Percentiles rank a stretch among this genome's conserved stretches.
Conservation (phyloP, 306 rosid species). For the Rosa lucieae region DNA sequence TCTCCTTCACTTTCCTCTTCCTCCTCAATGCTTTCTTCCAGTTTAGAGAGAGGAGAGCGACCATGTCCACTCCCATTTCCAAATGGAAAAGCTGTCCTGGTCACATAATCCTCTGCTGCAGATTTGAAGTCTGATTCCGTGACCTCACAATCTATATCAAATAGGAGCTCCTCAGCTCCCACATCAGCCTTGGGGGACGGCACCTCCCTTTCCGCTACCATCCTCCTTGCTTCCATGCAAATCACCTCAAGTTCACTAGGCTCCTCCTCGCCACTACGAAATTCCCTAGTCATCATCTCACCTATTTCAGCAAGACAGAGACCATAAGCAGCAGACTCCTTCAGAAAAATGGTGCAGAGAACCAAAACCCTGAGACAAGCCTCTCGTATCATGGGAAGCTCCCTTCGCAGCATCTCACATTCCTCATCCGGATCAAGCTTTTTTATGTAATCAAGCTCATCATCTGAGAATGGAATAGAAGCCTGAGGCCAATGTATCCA, state of each 20-base stretch:
- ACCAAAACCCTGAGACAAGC: slow-evolving; percentile 87
- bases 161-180: slow-evolving; percentile 55
- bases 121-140: slow-evolving; percentile 39
- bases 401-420: slow-evolving; percentile 71
- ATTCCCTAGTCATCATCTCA: slow-evolving; percentile 97
- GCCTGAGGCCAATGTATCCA: slow-evolving; percentile 99
- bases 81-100: slow-evolving; percentile 42
- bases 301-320: slow-evolving; percentile 95
- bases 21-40: slow-evolving; percentile 87
- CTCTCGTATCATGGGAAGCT: slow-evolving; percentile 95
- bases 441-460: slow-evolving; percentile 75
- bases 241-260: slow-evolving; percentile 95
- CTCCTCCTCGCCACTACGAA: slow-evolving; percentile 80
- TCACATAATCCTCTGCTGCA: slow-evolving; percentile 38
- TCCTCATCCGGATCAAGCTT: slow-evolving; percentile 60
- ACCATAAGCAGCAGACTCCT: slow-evolving; percentile 75
- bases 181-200: slow-evolving; percentile 54
- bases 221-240: slow-evolving; percentile 80
- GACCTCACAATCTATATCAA: slow-evolving; percentile 75
- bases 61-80: slow-evolving; percentile 43
- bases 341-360: slow-evolving; percentile 88
- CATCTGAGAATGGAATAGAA: slow-evolving; percentile 91
- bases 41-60: slow-evolving; percentile 63
- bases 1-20: slow-evolving; percentile 61
- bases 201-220: slow-evolving; percentile 64